These are phyloP conservation scores for Fusarium torulosum DNA, from an alignment of 2,329 filamentous ascomycete genomes.

Conservation along the genomic window DNA sequence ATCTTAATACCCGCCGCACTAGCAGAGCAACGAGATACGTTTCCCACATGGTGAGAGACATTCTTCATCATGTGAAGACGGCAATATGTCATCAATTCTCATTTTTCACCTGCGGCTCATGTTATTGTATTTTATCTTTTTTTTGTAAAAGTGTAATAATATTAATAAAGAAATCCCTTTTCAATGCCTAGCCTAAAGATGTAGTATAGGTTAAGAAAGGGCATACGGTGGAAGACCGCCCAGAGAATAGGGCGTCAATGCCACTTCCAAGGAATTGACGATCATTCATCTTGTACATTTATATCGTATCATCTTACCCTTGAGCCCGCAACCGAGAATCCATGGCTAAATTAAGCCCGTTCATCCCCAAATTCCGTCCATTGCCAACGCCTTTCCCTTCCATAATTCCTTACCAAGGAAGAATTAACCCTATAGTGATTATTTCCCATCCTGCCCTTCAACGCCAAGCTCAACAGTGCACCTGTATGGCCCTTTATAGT, in stretches of 20 bases:
- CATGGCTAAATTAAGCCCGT: constrained; percentile 26
- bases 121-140: not conserved
- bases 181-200: not conserved
- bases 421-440: constrained; percentile 29
- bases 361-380: constrained; percentile 15
- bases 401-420: constrained; percentile 28
- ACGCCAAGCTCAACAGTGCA: constrained; percentile 47
- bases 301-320: constrained; percentile 38
- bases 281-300: constrained; percentile 43
- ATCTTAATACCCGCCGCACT: constrained; percentile 23
- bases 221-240: not conserved
- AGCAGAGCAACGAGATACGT: constrained; percentile 1
- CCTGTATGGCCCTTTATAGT: constrained; percentile 40
- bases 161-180: too few relatives aligned
- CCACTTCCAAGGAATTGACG: not conserved
- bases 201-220: not conserved
- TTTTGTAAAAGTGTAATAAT: too few relatives aligned
- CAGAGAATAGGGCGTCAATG: not conserved
- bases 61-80: constrained; percentile 1
- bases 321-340: constrained; percentile 16
- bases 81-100: not conserved
- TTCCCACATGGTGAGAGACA: constrained; percentile 12
- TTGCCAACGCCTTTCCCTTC: constrained; percentile 42
- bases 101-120: not conserved
- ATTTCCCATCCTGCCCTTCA: constrained; percentile 37